Conservation (phyloP, 2,329 filamentous ascomycete genomes). For the Mycosphaerella sp. region DNA sequence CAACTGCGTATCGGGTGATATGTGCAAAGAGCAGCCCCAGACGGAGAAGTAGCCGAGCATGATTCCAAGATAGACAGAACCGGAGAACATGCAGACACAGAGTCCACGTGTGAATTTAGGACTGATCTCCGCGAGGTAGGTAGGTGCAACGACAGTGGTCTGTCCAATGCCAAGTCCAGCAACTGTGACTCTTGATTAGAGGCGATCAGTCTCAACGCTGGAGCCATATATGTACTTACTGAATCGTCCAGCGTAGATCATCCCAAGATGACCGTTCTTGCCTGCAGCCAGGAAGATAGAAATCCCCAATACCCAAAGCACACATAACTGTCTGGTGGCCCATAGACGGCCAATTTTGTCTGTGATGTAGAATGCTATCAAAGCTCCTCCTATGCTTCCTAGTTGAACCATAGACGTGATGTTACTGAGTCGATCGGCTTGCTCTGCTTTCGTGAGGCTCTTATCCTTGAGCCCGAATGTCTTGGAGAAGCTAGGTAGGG, state of each 20-base stretch:
- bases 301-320: constrained; percentile 28
- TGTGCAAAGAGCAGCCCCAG: constrained; percentile 49
- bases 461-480: constrained; percentile 55
- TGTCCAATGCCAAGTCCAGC: constrained; percentile 42
- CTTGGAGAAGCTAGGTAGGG: constrained; percentile 57
- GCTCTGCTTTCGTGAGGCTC: constrained; percentile 45
- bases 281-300: constrained; percentile 45
- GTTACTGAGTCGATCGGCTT: constrained; percentile 57
- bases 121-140: constrained; percentile 52
- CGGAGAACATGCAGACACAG: constrained; percentile 65
- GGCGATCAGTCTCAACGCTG: neutral
- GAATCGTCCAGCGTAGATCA: constrained; percentile 37
- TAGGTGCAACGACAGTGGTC: constrained; percentile 53
- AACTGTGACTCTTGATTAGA: constrained; percentile 19
- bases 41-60: constrained; percentile 67
- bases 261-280: constrained; percentile 29
- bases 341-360: constrained; percentile 32
- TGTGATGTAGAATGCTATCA: constrained; percentile 46
- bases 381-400: constrained; percentile 64
- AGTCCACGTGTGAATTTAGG: constrained; percentile 47
- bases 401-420: constrained; percentile 78
- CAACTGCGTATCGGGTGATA: constrained; percentile 37
- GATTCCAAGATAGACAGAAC: constrained; percentile 66
- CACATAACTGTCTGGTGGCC: constrained; percentile 28
- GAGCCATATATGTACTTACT: neutral